Base-by-base conservation (phyloP, 371 early-diverging fungal species). In the Batrachochytrium dendrobatidis region DNA sequence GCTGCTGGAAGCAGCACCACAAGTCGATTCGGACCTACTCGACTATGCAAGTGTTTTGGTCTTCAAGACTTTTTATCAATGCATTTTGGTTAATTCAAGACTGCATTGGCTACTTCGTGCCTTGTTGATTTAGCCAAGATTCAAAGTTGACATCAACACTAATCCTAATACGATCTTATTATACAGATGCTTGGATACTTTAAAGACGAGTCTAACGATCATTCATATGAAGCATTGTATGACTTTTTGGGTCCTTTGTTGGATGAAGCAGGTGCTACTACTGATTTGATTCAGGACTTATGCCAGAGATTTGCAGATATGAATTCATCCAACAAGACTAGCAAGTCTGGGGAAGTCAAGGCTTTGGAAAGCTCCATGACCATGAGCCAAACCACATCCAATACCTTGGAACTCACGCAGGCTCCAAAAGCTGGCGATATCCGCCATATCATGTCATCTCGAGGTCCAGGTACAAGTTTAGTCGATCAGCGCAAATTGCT, bases 401-500 rank as follows among this genome's bases (percentile, higher is more conserved):
- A 44, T 4, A 53, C 58, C 6, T 33, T 56, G 31, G 55, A 32
- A 20, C 53, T 55, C 43, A 34, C 70, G 7, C 35, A 44, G 61
- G 39, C 59, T 17, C 34, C n/a, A 34, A 48, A 8, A 18, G 12
- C 20, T 3, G 63, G 58, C 32, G 89, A 90, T 67, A 77, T 89
- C 22, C 83, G 67, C 29, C 71, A 88, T 62, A 77, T 84, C 22
- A 72, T 81, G 31, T 81, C 83, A 18, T 81, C 79, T 28, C 80
- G 84, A 25, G 81, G 83, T 34, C 82, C 68, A 1, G 48, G 44
- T 26, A 18, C 29, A 25, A 86, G 91, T 20, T 88, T 90, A 67
- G 98, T 95, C 20, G 93, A 95, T 61, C 83, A 88, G 58, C 81
- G 84, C 55, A 93, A 93, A 68, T 76, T 97, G 60, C 83, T 87